Evolutionary conservation across 192 early-diverging fungal genomes (phyloP), one percentile per base, ranked within the genome.

Genomic region (Coemansia sp.): DNA sequence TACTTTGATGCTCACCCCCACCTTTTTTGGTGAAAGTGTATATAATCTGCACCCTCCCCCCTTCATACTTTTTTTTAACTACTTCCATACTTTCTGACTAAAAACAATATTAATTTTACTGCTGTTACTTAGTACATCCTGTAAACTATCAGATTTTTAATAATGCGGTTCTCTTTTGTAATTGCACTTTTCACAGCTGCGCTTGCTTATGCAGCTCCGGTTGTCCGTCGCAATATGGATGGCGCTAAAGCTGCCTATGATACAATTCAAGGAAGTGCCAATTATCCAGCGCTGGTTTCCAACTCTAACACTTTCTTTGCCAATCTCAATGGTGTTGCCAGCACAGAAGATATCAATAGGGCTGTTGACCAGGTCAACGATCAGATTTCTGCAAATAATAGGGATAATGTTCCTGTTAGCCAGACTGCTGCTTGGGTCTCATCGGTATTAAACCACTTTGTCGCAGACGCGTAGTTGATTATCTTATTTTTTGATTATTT

Each of bases 231-330:
- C 27, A 69, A 78, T 27, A 56, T 62, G 62, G 62, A 68, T 10
- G 65, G 62, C 7, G 75, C 75, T 2, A 47, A 54, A 7, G 66
- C 53, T 0, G 65, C 66, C 7, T 65, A 58, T 38, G 57, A 65
- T 24, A 50, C 66, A 0, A 67, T 78, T 4, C 28, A 31, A 3
- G 53, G 50, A 1, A 78, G 75, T 21, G 66, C 69, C 19, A 64
- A 72, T 59, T 62, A 78, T 48, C 23, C 48, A 5, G 69, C 75
- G 8, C 57, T 78, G 9, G 60, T 65, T 1, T 44, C 69, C 54
- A 78, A 78, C 51, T 49, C 58, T 26, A 69, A 68, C 44, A 71
- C 68, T 0, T 71, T 78, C 51, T 72, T 72, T 49, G 7, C 60
- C 22, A 68, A 73, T 44, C 58, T 73, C 19, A 66, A 69, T 8